phyloP scores from a whole-genome alignment of 306 rosid species.

The Vicia villosa region DNA sequence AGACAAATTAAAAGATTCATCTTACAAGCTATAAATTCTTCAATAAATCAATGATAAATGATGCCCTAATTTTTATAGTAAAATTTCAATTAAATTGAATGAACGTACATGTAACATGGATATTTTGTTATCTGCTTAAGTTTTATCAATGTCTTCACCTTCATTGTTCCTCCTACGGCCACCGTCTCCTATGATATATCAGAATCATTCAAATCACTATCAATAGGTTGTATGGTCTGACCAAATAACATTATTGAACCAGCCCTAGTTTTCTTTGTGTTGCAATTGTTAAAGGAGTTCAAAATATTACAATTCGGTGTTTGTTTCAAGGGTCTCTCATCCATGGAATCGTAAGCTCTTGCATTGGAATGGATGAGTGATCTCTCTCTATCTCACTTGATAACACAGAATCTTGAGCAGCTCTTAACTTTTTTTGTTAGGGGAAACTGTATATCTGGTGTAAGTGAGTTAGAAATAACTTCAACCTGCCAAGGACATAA shows the following conservation, averaged over 20 bases:
- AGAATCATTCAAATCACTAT: not conserved
- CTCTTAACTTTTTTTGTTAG: not conserved
- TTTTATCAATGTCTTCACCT: not conserved
- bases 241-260: not conserved
- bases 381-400: no score
- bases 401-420: not conserved
- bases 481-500: not conserved
- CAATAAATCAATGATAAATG: no score
- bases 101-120: no score
- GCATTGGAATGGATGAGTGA: no score
- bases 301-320: no score
- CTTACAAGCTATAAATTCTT: no score
- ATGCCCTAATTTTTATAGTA: no score
- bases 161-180: not conserved
- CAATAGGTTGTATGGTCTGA: not conserved
- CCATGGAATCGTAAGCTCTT: no score
- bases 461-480: not conserved
- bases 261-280: not conserved
- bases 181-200: not conserved
- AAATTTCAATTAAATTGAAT: no score
- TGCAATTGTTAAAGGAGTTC: not conserved
- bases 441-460: not conserved
- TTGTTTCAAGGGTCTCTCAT: no score
- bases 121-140: no score
- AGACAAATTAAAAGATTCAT: no score